Percentiles rank a stretch among this genome's conserved stretches.
Evolutionary conservation across 495 filamentous ascomycete species (phyloP).

Genomic region (Neurospora sp.): DNA sequence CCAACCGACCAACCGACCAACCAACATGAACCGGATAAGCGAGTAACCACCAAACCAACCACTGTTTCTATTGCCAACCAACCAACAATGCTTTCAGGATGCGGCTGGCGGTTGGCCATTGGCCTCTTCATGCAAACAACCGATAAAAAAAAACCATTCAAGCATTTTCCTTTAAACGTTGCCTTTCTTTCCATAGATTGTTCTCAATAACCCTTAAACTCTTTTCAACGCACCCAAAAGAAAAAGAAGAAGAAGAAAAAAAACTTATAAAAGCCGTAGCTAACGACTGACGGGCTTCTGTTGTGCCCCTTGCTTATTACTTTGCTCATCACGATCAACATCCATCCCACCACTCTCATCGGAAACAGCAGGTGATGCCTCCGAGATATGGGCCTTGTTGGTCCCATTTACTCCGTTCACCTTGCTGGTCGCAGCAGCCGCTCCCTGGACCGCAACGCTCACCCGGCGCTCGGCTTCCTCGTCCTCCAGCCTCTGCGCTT

Average conservation of each 20-base stretch:
- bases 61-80: background rate
- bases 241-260: background rate
- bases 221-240: background rate
- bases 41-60: background rate
- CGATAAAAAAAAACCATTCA: background rate
- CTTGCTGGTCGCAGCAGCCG: background rate
- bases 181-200: background rate
- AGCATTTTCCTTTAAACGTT: background rate
- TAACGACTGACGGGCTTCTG: background rate
- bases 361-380: background rate
- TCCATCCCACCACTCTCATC: background rate
- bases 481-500: conserved; percentile 31
- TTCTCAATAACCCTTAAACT: background rate
- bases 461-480: conserved; percentile 13
- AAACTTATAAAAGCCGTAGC: background rate
- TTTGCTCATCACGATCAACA: background rate
- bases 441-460: background rate
- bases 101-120: background rate
- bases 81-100: background rate
- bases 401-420: background rate
- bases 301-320: background rate
- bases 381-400: background rate
- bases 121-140: background rate
- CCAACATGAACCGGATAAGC: background rate
- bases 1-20: background rate